Percentiles rank a stretch among this genome's conserved stretches.
Evolutionary conservation across 2,329 filamentous ascomycete genomes (phyloP).

Genomic region (Colletotrichum sp.): DNA sequence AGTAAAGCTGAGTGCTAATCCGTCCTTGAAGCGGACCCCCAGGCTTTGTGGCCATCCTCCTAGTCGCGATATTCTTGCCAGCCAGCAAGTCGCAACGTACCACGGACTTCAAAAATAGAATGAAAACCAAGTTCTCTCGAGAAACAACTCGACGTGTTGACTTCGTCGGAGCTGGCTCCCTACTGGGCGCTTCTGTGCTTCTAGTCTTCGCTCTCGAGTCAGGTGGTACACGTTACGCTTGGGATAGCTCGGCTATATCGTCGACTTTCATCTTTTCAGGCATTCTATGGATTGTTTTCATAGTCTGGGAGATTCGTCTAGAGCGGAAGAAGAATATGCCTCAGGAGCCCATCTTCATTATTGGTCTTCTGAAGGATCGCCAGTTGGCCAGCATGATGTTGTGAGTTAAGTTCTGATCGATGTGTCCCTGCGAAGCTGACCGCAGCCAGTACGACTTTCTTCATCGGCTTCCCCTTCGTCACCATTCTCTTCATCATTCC

Average conservation of each 20-base stretch:
- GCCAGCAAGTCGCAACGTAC: neutral
- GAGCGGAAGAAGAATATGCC: neutral
- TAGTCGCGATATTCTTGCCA: neutral
- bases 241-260: conserved; percentile 44
- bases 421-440: neutral
- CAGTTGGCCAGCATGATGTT: neutral
- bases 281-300: neutral
- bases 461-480: conserved; percentile 30
- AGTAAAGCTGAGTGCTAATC: neutral
- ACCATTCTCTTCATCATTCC: conserved; percentile 33
- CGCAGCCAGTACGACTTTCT: neutral
- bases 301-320: neutral
- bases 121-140: neutral
- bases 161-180: neutral
- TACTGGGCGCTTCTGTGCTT: conserved; percentile 33
- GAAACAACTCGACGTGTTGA: neutral
- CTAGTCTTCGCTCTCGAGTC: conserved; percentile 52
- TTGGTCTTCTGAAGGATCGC: neutral
- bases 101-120: neutral
- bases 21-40: neutral
- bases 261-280: conserved; percentile 26
- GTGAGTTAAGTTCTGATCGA: neutral
- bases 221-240: conserved; percentile 44
- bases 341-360: neutral
- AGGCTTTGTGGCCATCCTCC: neutral